Conservation (phyloP, 1,284 basidiomycete species). For the Caloboletus firmus region DNA sequence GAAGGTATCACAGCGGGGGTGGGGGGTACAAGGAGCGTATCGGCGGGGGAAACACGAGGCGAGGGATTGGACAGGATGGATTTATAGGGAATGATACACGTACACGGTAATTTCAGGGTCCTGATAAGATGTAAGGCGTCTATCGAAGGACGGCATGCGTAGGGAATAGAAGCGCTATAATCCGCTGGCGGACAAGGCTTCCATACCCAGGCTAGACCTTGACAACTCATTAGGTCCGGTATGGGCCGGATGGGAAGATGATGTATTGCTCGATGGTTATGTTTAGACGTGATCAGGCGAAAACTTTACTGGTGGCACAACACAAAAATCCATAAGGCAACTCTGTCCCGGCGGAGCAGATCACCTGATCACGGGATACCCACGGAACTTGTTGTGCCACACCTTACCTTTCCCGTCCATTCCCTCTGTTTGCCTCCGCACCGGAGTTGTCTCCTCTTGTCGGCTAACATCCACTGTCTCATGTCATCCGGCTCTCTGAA, state of each 20-base stretch:
- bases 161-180: slow-evolving; percentile 33
- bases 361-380: slow-evolving; percentile 19
- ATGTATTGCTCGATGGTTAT: slow-evolving; percentile 14
- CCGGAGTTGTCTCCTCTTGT: slow-evolving; percentile 17
- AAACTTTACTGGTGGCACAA: too few species aligned
- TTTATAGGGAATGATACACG: slow-evolving; percentile 37
- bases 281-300: too few species aligned
- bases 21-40: slow-evolving; percentile 20
- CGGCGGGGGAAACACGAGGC: slow-evolving; percentile 31
- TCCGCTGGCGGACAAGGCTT: slow-evolving; percentile 25
- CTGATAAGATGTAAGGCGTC: slow-evolving; percentile 37
- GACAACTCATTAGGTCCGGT: slow-evolving; percentile 21
- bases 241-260: slow-evolving; percentile 18
- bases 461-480: slow-evolving; percentile 27
- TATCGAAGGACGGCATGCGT: slow-evolving; percentile 33
- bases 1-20: slow-evolving; percentile 28
- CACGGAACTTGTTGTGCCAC: slow-evolving; percentile 3
- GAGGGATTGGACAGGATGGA: slow-evolving; percentile 18
- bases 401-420: slow-evolving; percentile 11
- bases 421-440: slow-evolving; percentile 18
- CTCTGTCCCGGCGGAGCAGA: slow-evolving; percentile 8
- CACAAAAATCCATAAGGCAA: slow-evolving; percentile 18
- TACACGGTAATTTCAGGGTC: slow-evolving; percentile 39
- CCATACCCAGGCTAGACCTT: slow-evolving; percentile 22
- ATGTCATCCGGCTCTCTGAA: slow-evolving; percentile 12